Evolutionary conservation across 345 rosid species (phyloP), one percentile per base, ranked within the genome.

Genomic region (Moricandia arvensis): DNA sequence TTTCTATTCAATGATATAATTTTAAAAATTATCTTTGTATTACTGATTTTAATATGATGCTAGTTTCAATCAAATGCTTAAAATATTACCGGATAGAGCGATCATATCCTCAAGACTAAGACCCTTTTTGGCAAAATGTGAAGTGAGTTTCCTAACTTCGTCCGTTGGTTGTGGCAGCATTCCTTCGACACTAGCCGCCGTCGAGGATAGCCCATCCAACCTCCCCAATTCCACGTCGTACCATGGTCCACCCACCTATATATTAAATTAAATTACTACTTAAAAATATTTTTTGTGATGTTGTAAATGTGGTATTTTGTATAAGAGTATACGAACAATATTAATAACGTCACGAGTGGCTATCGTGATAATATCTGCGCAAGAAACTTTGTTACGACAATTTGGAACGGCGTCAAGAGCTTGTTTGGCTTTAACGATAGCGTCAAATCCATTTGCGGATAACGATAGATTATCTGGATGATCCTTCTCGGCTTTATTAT

Each of bases 371-470:
- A 83, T 83, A 66, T 83, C 83, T 0, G 85, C 80, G 13, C 85
- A 82, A 65, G 83, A 82, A n/a, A 82, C 81, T 43, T 79, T 74
- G 62, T 79, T 74, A 62, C 75, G 74, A 61, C 72, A 60, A 58
- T 0, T 16, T 66, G 80, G 10, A 59, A 77, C 31, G 13, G 73
- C 73, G 59, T 80, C 85, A 6, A 80, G 60, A 7, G 75, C 79
- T 45, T 49, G 17, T 72, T 82, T 82, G 1, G 83, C 81, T 66
- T 80, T 80, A 21, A 70, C 57, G 0, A 80, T 79, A 5, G 85
- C 77, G 65, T 80, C 85, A 17, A 80, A 82, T 61, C 83, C 85
- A 45, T 80, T 81, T 60, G 77, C 77, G 16, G 83, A 79, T 24
- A 80, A 59, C 1, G 83, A 76, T 17, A 76, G 38, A 49, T 80